These are phyloP conservation scores for Anthoceros angustus DNA, from an alignment of 225 moss, liverwort and hornwort species.

Conservation along the genomic window DNA sequence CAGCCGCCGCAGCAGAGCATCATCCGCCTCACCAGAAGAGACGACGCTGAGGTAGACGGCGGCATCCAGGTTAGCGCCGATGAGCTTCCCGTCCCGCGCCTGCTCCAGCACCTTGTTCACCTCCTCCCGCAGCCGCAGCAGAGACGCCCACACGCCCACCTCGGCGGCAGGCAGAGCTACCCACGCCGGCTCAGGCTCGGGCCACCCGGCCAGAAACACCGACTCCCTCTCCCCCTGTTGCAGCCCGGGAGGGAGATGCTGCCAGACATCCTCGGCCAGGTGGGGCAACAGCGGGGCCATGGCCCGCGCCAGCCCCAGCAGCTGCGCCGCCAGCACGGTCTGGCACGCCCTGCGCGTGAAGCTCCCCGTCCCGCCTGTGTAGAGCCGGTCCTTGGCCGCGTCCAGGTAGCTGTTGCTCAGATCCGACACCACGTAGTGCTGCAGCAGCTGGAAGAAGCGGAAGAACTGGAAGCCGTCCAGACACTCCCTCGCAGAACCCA, in stretches of 20 bases:
- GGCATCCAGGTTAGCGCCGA: slow-evolving; percentile 90
- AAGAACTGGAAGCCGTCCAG: slow-evolving; percentile 71
- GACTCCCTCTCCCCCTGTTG: slow-evolving; percentile 30
- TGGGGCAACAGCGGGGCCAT: slow-evolving; percentile 91
- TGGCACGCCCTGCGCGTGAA: slow-evolving; percentile 83
- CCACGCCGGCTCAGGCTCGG: slow-evolving; percentile 62
- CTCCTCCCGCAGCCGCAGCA: slow-evolving; percentile 66
- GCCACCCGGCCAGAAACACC: slow-evolving; percentile 90
- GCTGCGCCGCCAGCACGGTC: slow-evolving; percentile 72
- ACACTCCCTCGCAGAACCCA: slow-evolving; percentile 67
- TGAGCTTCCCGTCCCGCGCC: slow-evolving; percentile 65
- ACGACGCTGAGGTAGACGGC: slow-evolving; percentile 76
- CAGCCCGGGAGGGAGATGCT: slow-evolving; percentile 67
- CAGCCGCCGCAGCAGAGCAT: slow-evolving; percentile 37
- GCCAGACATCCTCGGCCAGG: slow-evolving; percentile 96
- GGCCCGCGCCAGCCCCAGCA: slow-evolving; percentile 63
- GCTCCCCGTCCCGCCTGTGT: slow-evolving; percentile 90
- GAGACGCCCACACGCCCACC: slow-evolving; percentile 49
- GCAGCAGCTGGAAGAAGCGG: slow-evolving; percentile 91
- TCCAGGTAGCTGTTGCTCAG: slow-evolving; percentile 93
- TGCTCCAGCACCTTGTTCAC: slow-evolving; percentile 87
- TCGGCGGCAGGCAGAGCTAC: slow-evolving; percentile 40
- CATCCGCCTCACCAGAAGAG: slow-evolving; percentile 36
- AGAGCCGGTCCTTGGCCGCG: slow-evolving; percentile 90
- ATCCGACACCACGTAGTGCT: slow-evolving; percentile 88